Conservation (phyloP, 805 yeast genomes). For the Suhomyces sp. region DNA sequence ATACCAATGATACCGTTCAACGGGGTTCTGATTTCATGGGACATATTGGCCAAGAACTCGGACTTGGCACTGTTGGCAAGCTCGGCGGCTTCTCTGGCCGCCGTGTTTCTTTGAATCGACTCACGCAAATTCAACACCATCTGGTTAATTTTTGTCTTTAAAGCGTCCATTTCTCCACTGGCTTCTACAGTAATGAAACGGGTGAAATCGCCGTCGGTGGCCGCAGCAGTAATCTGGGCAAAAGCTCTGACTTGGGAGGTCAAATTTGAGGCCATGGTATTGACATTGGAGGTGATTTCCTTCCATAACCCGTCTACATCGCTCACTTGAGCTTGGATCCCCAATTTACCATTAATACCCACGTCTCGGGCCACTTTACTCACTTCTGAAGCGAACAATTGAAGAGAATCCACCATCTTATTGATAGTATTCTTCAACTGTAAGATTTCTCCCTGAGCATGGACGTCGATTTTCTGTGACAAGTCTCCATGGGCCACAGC, state of each 20-base stretch:
- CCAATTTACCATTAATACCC: constrained; percentile 89
- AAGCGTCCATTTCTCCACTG: constrained; percentile 82
- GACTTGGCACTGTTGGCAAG: constrained; percentile 86
- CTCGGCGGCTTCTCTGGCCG: constrained; percentile 93
- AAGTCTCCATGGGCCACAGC: constrained; percentile 91
- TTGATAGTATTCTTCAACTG: constrained; percentile 84
- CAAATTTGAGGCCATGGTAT: constrained; percentile 90
- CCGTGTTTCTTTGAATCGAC: constrained; percentile 86
- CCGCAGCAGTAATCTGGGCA: constrained; percentile 91
- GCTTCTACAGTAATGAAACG: constrained; percentile 90
- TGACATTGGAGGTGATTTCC: constrained; percentile 86
- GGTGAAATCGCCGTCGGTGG: constrained; percentile 91
- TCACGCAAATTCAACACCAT: constrained; percentile 79
- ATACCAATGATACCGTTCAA: constrained; percentile 91
- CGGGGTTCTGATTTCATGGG: constrained; percentile 83
- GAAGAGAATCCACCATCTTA: constrained; percentile 89
- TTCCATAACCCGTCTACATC: constrained; percentile 93
- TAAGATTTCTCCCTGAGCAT: constrained; percentile 86
- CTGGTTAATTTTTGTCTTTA: constrained; percentile 55
- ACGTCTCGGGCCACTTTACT: constrained; percentile 89
- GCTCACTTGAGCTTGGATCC: constrained; percentile 86
- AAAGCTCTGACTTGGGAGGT: constrained; percentile 91
- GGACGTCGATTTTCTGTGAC: constrained; percentile 81
- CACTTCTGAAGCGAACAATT: constrained; percentile 84
- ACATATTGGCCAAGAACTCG: constrained; percentile 85